Evolutionary conservation across 805 yeast species (phyloP).

Genomic region (Ogataea methylovora): DNA sequence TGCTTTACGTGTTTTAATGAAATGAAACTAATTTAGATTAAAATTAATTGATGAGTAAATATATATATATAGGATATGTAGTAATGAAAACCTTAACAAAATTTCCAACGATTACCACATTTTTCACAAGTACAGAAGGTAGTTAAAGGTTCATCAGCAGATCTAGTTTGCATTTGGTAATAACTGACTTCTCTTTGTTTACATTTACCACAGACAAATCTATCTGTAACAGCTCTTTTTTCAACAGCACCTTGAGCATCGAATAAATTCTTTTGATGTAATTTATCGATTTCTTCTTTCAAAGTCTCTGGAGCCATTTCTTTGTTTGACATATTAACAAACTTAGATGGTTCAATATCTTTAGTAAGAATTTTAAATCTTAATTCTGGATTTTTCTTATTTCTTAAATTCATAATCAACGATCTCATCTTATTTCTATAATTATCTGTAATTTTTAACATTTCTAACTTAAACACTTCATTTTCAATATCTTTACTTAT

Average conservation of each 20-base stretch:
- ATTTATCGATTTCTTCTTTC: constrained; percentile 75
- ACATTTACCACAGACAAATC: constrained; percentile 97
- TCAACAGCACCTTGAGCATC: constrained; percentile 98
- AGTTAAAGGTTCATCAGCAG: constrained; percentile 98
- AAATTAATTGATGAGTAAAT: too few species aligned
- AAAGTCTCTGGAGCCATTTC: constrained; percentile 93
- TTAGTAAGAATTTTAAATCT: constrained; percentile 61
- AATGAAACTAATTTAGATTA: neutral
- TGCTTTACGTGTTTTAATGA: neutral
- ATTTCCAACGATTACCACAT: constrained; percentile 98
- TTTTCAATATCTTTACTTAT: constrained; percentile 67
- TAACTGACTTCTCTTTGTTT: constrained; percentile 95
- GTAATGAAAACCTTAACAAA: constrained; percentile 53
- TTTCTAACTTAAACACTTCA: constrained; percentile 58
- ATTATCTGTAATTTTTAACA: constrained; percentile 45
- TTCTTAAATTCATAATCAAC: constrained; percentile 78
- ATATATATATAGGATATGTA: too few species aligned
- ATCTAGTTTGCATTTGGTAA: constrained; percentile 95
- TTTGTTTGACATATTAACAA: constrained; percentile 80
- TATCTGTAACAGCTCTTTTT: constrained; percentile 90
- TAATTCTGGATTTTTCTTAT: constrained; percentile 82
- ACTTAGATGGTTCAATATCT: constrained; percentile 55
- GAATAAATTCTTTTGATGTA: constrained; percentile 82
- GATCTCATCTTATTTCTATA: constrained; percentile 84
- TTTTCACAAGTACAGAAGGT: constrained; percentile 97